Conservation (phyloP, 2,329 filamentous ascomycete genomes). For the Sarocladium brachiariae region DNA sequence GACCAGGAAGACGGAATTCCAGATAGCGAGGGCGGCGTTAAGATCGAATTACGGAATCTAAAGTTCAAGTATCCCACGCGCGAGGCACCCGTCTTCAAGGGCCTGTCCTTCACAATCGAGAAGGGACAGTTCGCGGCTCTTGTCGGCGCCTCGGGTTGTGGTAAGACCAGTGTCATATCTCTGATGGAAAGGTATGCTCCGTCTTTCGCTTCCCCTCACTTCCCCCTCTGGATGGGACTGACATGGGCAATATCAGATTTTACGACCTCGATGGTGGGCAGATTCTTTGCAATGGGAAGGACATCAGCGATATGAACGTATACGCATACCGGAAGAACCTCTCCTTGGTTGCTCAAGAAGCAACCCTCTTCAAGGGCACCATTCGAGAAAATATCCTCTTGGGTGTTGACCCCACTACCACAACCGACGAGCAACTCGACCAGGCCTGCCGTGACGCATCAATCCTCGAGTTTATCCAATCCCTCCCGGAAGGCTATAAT, state of each 20-base stretch:
- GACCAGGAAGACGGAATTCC: slow-evolving; percentile 31
- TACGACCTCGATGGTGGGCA: slow-evolving; percentile 60
- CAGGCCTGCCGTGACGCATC: slow-evolving; percentile 54
- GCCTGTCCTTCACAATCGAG: slow-evolving; percentile 56
- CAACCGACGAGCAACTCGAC: slow-evolving; percentile 45
- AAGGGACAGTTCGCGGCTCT: slow-evolving; percentile 65
- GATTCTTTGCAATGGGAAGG: slow-evolving; percentile 56
- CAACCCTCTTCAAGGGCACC: slow-evolving; percentile 62
- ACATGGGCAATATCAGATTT: slow-evolving; percentile 37
- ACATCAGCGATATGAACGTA: slow-evolving; percentile 53
- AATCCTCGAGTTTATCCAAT: slow-evolving; percentile 64
- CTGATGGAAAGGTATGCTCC: slow-evolving; percentile 43
- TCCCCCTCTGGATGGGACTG: not conserved
- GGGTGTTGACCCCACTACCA: slow-evolving; percentile 48
- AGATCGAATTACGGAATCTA: slow-evolving; percentile 49
- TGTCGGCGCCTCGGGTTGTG: slow-evolving; percentile 63
- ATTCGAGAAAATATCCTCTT: slow-evolving; percentile 65
- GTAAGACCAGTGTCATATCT: slow-evolving; percentile 65
- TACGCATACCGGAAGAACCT: slow-evolving; percentile 56
- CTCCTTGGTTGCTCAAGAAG: slow-evolving; percentile 68
- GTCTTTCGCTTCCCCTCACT: not conserved
- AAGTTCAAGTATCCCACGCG: slow-evolving; percentile 56
- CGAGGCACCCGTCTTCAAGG: slow-evolving; percentile 49
- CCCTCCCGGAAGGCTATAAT: slow-evolving; percentile 60
- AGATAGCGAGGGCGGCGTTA: slow-evolving; percentile 40